These are phyloP conservation scores for Boechera divaricarpa DNA, from an alignment of 345 rosid species.

Conservation along the genomic window DNA sequence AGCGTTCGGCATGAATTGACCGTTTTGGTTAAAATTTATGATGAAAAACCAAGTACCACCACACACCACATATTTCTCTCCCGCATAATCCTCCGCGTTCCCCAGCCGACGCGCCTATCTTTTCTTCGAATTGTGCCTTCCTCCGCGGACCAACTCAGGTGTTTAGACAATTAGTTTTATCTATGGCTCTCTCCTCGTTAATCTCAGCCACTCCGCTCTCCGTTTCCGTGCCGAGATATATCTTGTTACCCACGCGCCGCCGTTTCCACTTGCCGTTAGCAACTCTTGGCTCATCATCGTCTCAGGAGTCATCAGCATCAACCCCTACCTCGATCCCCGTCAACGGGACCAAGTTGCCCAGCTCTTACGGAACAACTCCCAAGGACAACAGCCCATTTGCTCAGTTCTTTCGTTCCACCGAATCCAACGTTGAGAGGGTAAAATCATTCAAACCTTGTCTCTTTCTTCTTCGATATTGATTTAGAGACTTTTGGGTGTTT, in stretches of 20 bases:
- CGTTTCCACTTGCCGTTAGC: conserved; percentile 42
- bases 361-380: not conserved
- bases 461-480: conserved; percentile 24
- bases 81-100: conserved; percentile 42
- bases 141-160: not conserved
- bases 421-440: conserved; percentile 81
- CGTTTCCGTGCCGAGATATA: conserved; percentile 36
- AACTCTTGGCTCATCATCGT: conserved; percentile 55
- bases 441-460: not conserved
- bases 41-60: conserved; percentile 3
- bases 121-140: conserved; percentile 12
- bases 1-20: no score
- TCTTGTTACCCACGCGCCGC: conserved; percentile 38
- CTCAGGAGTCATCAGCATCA: conserved; percentile 53
- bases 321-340: conserved; percentile 24
- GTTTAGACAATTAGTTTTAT: not conserved
- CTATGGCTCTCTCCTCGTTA: conserved; percentile 61
- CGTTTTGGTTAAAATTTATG: no score
- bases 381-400: conserved; percentile 40
- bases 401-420: conserved; percentile 63
- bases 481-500: not conserved
- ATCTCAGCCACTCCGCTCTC: conserved; percentile 54
- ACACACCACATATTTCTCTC: conserved; percentile 45
- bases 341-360: conserved; percentile 41
- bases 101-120: conserved; percentile 14